Conservation (phyloP, 768 basidiomycete species). For the Auricularia cornea region DNA sequence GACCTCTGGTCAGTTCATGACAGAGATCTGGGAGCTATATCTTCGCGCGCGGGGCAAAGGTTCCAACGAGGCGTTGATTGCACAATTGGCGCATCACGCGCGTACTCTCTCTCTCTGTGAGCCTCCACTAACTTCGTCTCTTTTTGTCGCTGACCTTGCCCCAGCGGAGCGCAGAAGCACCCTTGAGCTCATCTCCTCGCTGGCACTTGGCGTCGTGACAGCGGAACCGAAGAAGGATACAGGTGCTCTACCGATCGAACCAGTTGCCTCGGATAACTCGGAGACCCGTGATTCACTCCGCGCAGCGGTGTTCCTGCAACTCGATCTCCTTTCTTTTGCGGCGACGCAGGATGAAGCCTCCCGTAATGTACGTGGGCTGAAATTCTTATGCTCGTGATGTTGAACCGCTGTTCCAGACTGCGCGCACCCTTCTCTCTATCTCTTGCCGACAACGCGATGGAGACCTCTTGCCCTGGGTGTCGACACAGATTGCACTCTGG, state of each 20-base stretch:
- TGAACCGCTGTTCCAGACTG: background rate
- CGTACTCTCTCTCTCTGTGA: no score
- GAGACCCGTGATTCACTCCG: no score
- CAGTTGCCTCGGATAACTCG: no score
- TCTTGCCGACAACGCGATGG: background rate
- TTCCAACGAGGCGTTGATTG: no score
- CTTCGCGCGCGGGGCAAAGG: constrained; percentile 8
- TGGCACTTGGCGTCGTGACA: background rate
- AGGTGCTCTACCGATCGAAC: background rate
- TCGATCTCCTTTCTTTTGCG: no score
- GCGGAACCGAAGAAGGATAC: background rate
- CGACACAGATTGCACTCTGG: background rate
- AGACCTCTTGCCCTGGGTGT: background rate
- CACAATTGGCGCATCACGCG: no score
- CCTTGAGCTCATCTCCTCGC: background rate
- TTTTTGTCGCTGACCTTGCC: no score
- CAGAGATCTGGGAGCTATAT: constrained; percentile 59
- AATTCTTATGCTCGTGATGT: no score
- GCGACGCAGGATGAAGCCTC: no score
- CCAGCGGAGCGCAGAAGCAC: background rate
- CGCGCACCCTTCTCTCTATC: background rate
- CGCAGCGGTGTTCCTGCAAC: no score
- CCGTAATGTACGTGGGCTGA: no score
- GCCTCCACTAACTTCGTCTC: no score
- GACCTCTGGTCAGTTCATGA: constrained; percentile 63